Evolutionary conservation across 2,329 filamentous ascomycete genomes (phyloP).

Genomic region (Madurella fahalii): DNA sequence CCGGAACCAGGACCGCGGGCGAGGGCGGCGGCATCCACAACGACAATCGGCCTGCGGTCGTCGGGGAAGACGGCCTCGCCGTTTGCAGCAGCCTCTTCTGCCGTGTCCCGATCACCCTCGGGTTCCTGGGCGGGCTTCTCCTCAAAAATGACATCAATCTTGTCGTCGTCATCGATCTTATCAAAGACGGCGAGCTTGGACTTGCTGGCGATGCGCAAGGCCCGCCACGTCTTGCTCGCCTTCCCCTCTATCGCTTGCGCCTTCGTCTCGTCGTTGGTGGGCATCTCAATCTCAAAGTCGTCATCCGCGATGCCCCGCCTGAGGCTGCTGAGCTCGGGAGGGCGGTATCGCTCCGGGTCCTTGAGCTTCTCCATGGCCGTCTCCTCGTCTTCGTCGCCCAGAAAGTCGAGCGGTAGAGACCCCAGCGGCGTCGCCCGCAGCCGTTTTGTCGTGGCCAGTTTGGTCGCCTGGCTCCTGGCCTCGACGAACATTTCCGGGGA

Average conservation of each 20-base stretch:
- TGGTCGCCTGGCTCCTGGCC: conserved; percentile 62
- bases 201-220: conserved; percentile 73
- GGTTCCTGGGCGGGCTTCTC: conserved; percentile 35
- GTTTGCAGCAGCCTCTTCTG: conserved; percentile 22
- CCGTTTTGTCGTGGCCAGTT: conserved; percentile 66
- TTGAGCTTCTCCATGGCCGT: conserved; percentile 67
- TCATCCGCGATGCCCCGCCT: conserved; percentile 70
- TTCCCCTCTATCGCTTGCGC: conserved; percentile 62
- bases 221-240: conserved; percentile 86
- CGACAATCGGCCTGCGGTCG: conserved; percentile 55
- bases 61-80: conserved; percentile 37
- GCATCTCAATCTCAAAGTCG: conserved; percentile 83
- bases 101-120: conserved; percentile 32
- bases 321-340: conserved; percentile 68
- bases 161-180: conserved; percentile 78
- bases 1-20: not conserved
- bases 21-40: conserved; percentile 62
- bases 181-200: conserved; percentile 75
- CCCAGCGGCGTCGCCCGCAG: conserved; percentile 66
- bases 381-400: conserved; percentile 59
- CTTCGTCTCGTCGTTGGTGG: conserved; percentile 58
- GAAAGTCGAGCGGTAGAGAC: conserved; percentile 71
- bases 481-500: conserved; percentile 64
- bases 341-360: conserved; percentile 56
- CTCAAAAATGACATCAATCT: conserved; percentile 55